Evolutionary conservation across 1,284 basidiomycete species (phyloP).

Genomic region (Boletus subluridellus): DNA sequence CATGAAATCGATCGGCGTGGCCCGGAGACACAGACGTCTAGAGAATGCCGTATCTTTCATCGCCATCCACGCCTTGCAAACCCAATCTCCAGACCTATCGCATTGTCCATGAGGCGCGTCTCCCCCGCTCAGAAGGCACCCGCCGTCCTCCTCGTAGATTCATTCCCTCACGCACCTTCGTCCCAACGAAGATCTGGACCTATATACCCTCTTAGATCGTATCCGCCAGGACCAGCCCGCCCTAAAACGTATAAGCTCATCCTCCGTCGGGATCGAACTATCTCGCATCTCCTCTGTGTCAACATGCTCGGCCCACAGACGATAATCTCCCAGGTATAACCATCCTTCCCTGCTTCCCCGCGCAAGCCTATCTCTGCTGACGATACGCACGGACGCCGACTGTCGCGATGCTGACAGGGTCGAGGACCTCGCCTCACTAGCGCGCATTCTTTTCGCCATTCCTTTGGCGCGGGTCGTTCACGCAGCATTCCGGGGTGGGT

Average conservation of each 20-base stretch:
- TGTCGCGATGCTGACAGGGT: slow-evolving; percentile 20
- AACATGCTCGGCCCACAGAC: not conserved
- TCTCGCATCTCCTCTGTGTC: slow-evolving; percentile 26
- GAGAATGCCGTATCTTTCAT: too few species aligned
- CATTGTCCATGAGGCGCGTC: too few species aligned
- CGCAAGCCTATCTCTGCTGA: not conserved
- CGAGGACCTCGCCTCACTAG: not conserved
- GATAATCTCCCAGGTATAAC: slow-evolving; percentile 7
- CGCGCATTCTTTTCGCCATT: slow-evolving; percentile 15
- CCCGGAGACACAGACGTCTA: slow-evolving; percentile 22
- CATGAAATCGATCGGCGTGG: slow-evolving; percentile 22
- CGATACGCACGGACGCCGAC: slow-evolving; percentile 15
- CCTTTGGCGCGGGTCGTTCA: slow-evolving; percentile 28
- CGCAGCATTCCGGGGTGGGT: slow-evolving; percentile 17
- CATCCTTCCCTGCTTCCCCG: not conserved
- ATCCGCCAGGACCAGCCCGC: slow-evolving; percentile 6
- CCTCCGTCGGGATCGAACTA: slow-evolving; percentile 15
- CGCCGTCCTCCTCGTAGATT: slow-evolving; percentile 26
- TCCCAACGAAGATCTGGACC: slow-evolving; percentile 20
- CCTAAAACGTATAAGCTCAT: not conserved
- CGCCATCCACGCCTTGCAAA: too few species aligned
- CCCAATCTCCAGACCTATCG: too few species aligned
- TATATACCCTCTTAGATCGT: slow-evolving; percentile 15
- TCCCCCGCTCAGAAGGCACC: not conserved
- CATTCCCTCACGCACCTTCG: slow-evolving; percentile 22